Conservation (phyloP, 2,329 filamentous ascomycete genomes). For the Diaporthe citri region DNA sequence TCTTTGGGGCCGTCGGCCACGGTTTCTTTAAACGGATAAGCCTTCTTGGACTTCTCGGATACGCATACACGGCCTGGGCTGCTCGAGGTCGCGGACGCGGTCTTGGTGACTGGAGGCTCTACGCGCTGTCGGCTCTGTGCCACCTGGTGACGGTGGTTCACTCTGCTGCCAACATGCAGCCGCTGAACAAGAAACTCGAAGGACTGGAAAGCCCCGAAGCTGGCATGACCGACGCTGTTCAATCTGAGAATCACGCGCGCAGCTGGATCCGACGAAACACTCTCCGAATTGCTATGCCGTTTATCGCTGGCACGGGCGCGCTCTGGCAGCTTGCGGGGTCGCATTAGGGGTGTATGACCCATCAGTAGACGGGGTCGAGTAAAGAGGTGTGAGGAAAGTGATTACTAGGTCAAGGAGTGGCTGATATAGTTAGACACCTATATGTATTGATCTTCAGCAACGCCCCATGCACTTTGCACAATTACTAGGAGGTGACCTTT, state of each 20-base stretch:
- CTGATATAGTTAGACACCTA: background rate
- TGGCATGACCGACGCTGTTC: background rate
- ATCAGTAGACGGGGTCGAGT: background rate
- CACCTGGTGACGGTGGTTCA: background rate
- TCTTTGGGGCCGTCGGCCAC: constrained; percentile 8
- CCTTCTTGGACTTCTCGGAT: background rate
- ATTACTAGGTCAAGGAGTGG: background rate
- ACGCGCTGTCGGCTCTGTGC: constrained; percentile 13
- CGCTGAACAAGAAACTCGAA: background rate
- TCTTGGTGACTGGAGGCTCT: constrained; percentile 4
- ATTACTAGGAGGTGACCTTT: background rate
- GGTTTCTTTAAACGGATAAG: constrained; percentile 7
- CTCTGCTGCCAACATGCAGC: constrained; percentile 6
- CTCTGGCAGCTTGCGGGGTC: constrained; percentile 7
- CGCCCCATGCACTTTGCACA: background rate
- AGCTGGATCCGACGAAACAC: background rate
- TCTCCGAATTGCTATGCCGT: background rate
- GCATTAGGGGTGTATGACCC: background rate
- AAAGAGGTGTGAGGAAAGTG: background rate
- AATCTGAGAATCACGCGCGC: background rate
- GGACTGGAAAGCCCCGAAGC: background rate
- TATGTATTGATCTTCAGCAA: background rate
- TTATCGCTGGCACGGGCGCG: constrained; percentile 9
- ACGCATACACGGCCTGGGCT: background rate
- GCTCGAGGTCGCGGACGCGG: background rate